Conservation (phyloP, 2,329 filamentous ascomycete genomes). For the Sporothrix dimorphospora region DNA sequence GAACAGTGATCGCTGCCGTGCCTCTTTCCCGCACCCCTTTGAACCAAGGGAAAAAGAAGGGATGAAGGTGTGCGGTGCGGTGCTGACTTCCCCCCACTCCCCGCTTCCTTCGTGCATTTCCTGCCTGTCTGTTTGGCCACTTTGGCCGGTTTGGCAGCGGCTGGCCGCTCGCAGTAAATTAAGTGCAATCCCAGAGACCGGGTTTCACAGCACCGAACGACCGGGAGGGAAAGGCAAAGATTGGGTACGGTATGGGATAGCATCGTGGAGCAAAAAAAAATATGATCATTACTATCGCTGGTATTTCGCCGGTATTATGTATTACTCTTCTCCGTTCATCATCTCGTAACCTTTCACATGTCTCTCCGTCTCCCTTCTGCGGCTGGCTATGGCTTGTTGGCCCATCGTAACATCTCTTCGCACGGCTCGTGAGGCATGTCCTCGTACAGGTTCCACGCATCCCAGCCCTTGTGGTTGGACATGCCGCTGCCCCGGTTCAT, state of each 20-base stretch:
- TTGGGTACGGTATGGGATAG: not conserved
- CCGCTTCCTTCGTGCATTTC: not conserved
- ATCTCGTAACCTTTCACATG: not conserved
- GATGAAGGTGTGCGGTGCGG: not conserved
- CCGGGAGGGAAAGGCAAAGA: not conserved
- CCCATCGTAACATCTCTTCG: constrained; percentile 32
- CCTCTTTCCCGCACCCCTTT: not conserved
- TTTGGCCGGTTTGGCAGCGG: not conserved
- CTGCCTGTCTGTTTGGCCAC: not conserved
- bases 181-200: not conserved
- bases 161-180: not conserved
- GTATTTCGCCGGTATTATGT: not conserved
- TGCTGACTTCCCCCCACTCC: not conserved
- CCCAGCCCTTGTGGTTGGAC: constrained; percentile 31
- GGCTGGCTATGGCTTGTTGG: not conserved
- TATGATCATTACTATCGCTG: not conserved
- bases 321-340: not conserved
- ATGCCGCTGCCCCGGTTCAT: constrained; percentile 32
- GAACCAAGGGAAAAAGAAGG: not conserved
- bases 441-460: constrained; percentile 25
- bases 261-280: not conserved
- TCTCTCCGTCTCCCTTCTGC: not conserved
- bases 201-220: not conserved
- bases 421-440: constrained; percentile 22
- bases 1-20: not conserved